These are phyloP conservation scores for Eragrostis nindensis DNA, from an alignment of 176 grass and related monocot species.

Conservation along the genomic window DNA sequence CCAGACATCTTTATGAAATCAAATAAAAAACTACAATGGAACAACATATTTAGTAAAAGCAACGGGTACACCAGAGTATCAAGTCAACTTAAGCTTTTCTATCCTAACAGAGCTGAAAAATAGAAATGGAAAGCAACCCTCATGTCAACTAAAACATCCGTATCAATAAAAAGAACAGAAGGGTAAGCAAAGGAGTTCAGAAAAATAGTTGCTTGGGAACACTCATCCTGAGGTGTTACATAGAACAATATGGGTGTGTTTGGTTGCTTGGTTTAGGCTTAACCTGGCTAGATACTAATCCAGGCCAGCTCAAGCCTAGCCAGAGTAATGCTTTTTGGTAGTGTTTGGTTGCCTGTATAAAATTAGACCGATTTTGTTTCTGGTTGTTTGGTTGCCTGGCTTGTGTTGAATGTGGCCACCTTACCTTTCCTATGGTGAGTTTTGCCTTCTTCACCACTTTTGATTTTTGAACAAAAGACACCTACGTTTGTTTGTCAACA, in stretches of 20 bases:
- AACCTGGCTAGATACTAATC: too few species aligned
- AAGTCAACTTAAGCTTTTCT: background rate
- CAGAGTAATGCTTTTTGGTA: too few species aligned
- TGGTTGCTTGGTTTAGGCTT: too few species aligned
- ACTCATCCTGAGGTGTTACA: background rate
- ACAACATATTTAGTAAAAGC: slow-evolving; percentile 28
- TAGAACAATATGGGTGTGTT: background rate
- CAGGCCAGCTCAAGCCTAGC: too few species aligned
- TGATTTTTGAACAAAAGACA: too few species aligned
- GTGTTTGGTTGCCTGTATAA: too few species aligned
- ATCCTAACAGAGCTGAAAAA: slow-evolving; percentile 19
- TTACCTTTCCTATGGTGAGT: too few species aligned
- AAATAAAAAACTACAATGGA: background rate
- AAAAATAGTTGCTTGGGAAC: background rate
- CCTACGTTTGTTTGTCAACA: too few species aligned
- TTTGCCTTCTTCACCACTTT: too few species aligned
- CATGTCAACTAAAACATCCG: background rate
- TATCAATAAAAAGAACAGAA: background rate
- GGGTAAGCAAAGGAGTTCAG: background rate
- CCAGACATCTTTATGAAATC: background rate
- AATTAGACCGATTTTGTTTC: too few species aligned
- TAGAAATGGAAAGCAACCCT: background rate
- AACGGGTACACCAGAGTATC: background rate
- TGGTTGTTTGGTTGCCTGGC: too few species aligned
- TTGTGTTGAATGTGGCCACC: too few species aligned